Conservation (phyloP, 2,329 filamentous ascomycete genomes). For the Scedosporium dehoogii region DNA sequence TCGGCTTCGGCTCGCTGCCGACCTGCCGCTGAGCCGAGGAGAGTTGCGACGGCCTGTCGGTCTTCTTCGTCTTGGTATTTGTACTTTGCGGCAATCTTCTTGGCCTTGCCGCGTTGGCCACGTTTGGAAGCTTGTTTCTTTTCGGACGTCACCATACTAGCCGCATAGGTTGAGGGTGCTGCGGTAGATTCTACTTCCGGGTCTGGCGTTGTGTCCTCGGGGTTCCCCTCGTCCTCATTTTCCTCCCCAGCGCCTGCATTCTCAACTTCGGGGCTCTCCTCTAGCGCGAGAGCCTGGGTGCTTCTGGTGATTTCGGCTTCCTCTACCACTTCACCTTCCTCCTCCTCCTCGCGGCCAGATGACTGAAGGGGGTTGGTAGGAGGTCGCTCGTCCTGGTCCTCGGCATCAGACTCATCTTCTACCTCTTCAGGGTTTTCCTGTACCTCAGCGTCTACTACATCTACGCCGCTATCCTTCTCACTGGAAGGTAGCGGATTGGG, state of each 20-base stretch:
- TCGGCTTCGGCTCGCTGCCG: constrained; percentile 60
- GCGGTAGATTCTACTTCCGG: constrained; percentile 12
- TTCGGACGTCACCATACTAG: constrained; percentile 20
- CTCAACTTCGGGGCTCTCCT: neutral
- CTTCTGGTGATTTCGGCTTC: neutral
- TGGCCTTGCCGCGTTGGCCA: constrained; percentile 72
- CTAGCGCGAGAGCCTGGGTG: neutral
- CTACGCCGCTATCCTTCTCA: constrained; percentile 20
- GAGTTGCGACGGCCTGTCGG: constrained; percentile 66
- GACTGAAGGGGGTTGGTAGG: constrained; percentile 1
- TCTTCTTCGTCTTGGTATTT: constrained; percentile 93
- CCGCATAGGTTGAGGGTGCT: constrained; percentile 8
- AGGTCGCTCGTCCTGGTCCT: constrained; percentile 15
- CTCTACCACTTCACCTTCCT: constrained; percentile 5
- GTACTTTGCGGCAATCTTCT: constrained; percentile 84
- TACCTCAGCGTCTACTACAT: constrained; percentile 17
- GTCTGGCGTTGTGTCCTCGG: constrained; percentile 9
- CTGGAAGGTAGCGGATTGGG: constrained; percentile 11
- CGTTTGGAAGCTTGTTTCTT: constrained; percentile 46
- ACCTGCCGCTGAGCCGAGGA: constrained; percentile 70
- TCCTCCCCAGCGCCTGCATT: neutral
- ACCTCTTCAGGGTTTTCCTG: constrained; percentile 17
- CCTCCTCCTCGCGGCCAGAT: constrained; percentile 1
- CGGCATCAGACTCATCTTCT: constrained; percentile 20
- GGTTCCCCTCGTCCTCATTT: constrained; percentile 6